Evolutionary conservation across 352 stramenopile species (phyloP), one percentile per base, ranked within the genome.

Genomic region (Pythium utonaiense): DNA sequence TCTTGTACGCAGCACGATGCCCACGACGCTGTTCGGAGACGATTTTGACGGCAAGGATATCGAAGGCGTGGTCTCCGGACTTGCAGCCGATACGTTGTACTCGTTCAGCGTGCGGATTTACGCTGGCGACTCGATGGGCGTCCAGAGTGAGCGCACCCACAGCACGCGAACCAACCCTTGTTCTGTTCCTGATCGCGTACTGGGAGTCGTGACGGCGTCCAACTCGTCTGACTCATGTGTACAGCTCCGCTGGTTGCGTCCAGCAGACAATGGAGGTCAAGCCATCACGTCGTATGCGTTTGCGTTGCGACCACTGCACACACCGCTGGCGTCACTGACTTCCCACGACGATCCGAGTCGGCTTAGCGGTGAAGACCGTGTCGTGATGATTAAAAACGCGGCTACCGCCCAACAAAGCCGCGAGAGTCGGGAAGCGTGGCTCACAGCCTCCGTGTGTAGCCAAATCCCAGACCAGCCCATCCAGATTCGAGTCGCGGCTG

Each of bases 11-110:
- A 92, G 82, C 28, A 70, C 47, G 10, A 72, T 89, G 58, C 78
- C 82, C 6, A 90, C 80, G 2, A 64, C 70, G 9, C 70, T 87
- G 4, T 94, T 94, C 57, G 81, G 80, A 1, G 78, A 90, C 27
- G 81, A 86, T 31, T 91, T 92, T 51, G 82, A 92, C 57, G 82
- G 84, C n/a, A 78, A 77, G 38, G 78, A 89, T 42, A 87, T 94
- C 38, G 70, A 91, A 59, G 76, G 67, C 14, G 58, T 78, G 17
- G 71, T 91, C 36, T 55, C 34, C 10, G 80, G 78, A 0, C 67
- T 94, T 4, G 42, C 65, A 27, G 65, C 84, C 0, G 83, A 91
- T 57, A 83, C 73, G 1, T 54, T 63, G n/a, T 94, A 94, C 61
- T 73, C 73, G 24, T 91, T 94, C 64, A 73, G 73, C 3, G 70